A percentile compares a stretch with the other conserved stretches of the same genome.
Conservation (phyloP, 2,329 filamentous ascomycete genomes). For the Stachybotrys chlorohalonatus region DNA sequence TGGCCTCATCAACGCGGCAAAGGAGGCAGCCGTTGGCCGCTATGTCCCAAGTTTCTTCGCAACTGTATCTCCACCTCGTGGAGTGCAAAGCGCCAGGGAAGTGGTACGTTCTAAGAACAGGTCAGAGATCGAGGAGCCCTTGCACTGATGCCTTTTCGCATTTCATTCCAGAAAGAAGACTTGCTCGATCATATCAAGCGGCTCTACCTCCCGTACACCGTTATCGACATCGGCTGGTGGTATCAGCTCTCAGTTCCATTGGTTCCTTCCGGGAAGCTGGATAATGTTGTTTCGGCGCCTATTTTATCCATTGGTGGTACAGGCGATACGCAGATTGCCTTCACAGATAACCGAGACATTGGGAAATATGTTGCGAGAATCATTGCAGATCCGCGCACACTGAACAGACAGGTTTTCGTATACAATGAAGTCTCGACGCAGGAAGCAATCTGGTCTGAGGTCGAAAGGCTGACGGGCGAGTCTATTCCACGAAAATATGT, state of each 20-base stretch:
- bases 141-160: too few species aligned
- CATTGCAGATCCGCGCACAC: constrained; percentile 39
- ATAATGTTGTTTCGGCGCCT: constrained; percentile 17
- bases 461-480: constrained; percentile 41
- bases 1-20: constrained; percentile 35
- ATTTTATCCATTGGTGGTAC: constrained; percentile 31
- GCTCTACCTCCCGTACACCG: constrained; percentile 41
- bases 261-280: constrained; percentile 15
- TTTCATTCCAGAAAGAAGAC: constrained; percentile 38
- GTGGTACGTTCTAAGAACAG: neutral
- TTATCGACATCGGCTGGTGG: constrained; percentile 52
- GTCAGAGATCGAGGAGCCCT: neutral
- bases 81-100: constrained; percentile 16
- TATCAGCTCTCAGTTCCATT: constrained; percentile 32
- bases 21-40: constrained; percentile 37
- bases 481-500: constrained; percentile 21
- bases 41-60: constrained; percentile 31
- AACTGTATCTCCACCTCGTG: constrained; percentile 19
- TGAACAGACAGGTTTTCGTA: constrained; percentile 42
- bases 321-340: constrained; percentile 30
- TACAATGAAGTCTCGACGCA: constrained; percentile 36
- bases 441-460: constrained; percentile 33
- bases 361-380: constrained; percentile 42
- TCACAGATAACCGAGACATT: constrained; percentile 44
- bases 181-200: constrained; percentile 39